Evolutionary conservation across 1,139 yeast genomes (phyloP).

Genomic region (Blastobotrys raffinosifermentans): DNA sequence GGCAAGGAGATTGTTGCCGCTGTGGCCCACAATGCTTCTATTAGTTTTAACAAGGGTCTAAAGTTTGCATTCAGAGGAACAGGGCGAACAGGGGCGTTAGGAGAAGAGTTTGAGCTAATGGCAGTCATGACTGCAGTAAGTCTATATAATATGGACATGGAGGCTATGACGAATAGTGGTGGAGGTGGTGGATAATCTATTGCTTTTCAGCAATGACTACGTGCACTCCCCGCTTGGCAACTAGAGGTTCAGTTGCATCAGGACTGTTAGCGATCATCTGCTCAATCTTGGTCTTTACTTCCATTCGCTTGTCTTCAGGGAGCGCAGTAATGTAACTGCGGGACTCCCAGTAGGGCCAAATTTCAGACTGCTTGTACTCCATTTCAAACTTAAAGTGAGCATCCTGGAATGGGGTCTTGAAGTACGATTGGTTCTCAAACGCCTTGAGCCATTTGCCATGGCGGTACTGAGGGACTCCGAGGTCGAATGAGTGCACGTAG

Average conservation of each 20-base stretch:
- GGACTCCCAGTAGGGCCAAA: slow-evolving; percentile 52
- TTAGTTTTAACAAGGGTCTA: too few species aligned
- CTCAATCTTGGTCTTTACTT: slow-evolving; percentile 34
- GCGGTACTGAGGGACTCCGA: slow-evolving; percentile 55
- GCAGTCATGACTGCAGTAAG: too few species aligned
- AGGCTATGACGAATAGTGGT: too few species aligned
- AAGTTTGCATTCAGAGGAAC: too few species aligned
- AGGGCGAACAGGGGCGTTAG: too few species aligned
- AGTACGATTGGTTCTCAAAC: slow-evolving; percentile 32
- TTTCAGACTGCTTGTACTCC: slow-evolving; percentile 26
- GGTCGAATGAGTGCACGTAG: slow-evolving; percentile 31
- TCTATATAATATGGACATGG: too few species aligned
- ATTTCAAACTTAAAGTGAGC: slow-evolving; percentile 30
- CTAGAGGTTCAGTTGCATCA: background rate
- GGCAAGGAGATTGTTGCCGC: too few species aligned
- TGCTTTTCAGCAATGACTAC: slow-evolving; percentile 6
- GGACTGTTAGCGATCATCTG: slow-evolving; percentile 19
- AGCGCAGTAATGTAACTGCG: slow-evolving; percentile 53
- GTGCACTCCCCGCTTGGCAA: slow-evolving; percentile 7
- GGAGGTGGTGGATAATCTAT: background rate
- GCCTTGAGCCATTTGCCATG: slow-evolving; percentile 45
- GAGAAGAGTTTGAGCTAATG: too few species aligned
- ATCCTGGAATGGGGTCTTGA: slow-evolving; percentile 34
- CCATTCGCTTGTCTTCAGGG: slow-evolving; percentile 35
- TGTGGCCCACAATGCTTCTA: too few species aligned